Base-by-base conservation (phyloP, 495 filamentous ascomycete species). In the Penicillium paxilli region DNA sequence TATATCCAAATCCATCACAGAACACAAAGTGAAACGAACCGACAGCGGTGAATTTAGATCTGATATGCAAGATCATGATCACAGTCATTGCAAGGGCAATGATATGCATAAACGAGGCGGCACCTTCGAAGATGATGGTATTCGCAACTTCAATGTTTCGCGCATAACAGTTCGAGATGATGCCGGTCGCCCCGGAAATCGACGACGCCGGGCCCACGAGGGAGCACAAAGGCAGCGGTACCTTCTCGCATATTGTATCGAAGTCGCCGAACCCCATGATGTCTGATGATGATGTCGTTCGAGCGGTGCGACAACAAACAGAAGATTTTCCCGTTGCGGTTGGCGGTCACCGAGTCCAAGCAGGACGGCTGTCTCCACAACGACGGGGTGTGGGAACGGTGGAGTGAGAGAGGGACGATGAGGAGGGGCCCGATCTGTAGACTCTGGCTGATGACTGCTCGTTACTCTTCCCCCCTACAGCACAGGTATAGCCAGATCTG, bases 11-110 rank as follows among this genome's bases (percentile, higher is more conserved):
- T 23, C 44, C 22, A 24, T 28, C 37, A 10, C 35, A n/a, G 24
- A 41, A n/a, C 11, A 26, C 3, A 4, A 23, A 1, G 44, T 20
- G 38, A 55, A 50, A 86, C 92, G 60, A 80, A 96, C 93, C 94
- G 66, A 99, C 93, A 61, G 94, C 94, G 12, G 94, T 99, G 69
- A 99, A 99, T 70, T 99, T 99, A 52, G 89, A 91, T 61, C 94
- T 81, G 54, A 99, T 89, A 67, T 99, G 94, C 51, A 99, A 69
- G 37, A 98, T 89, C 94, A 99, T 99, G 62, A 96, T 89, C 7
- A 90, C 87, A 6, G 90, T 94, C 93, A 98, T 98, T 54, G 80
- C 77, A 38, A 99, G 75, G 4, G 95, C 91, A 47, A 90, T 79
- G 58, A 99, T 97, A 69, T 99, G 93, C 73, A 93, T 86, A 67